Percentiles rank a stretch among this genome's conserved stretches.
These are phyloP conservation scores for Solanum virginianum DNA, from an alignment of 257 asterid species.

Conservation along the genomic window DNA sequence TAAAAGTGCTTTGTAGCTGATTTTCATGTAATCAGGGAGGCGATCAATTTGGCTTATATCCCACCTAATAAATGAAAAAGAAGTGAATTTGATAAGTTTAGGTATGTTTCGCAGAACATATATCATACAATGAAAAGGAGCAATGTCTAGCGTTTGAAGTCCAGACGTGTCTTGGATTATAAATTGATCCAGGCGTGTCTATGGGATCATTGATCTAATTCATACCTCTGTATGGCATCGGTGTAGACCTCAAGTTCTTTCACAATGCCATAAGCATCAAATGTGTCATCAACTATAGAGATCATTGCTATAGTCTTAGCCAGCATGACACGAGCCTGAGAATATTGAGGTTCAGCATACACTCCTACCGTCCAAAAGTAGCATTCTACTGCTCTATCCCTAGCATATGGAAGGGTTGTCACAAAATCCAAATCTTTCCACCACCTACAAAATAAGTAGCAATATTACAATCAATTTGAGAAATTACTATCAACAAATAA, in stretches of 20 bases:
- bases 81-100: neutral
- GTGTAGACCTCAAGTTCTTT: neutral
- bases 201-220: neutral
- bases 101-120: neutral
- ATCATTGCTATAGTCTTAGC: neutral
- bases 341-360: neutral
- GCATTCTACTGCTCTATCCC: neutral
- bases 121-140: neutral
- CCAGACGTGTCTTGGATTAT: neutral
- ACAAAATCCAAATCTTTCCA: neutral
- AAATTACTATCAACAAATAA: too few species aligned
- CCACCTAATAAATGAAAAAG: neutral
- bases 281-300: neutral
- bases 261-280: neutral
- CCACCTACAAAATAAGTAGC: neutral
- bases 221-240: neutral
- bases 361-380: neutral
- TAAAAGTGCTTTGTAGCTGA: neutral
- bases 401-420: neutral
- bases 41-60: neutral
- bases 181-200: neutral
- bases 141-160: neutral
- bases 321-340: neutral
- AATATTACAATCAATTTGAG: too few species aligned
- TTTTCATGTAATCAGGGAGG: neutral